phyloP scores from a whole-genome alignment of 2,329 filamentous ascomycete species.

The Aureobasidium sp. region DNA sequence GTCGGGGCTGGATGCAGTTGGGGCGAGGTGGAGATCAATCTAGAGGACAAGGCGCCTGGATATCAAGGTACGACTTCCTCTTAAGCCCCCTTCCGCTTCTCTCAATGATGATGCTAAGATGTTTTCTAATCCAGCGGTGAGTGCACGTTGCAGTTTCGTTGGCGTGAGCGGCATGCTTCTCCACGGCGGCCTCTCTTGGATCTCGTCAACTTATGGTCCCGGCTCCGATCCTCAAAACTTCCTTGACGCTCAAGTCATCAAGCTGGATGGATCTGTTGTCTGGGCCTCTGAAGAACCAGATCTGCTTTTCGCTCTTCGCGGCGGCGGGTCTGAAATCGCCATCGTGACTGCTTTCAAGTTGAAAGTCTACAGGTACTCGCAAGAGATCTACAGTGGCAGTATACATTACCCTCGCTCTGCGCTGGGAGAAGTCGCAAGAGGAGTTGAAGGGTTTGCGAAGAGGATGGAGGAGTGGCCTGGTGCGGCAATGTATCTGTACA shows the following conservation, averaged over 20 bases:
- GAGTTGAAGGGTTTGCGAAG: not conserved
- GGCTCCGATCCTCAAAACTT: conserved; percentile 36
- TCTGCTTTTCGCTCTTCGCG: conserved; percentile 37
- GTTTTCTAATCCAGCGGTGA: conserved; percentile 22
- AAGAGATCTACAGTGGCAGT: not conserved
- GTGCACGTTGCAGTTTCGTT: conserved; percentile 33
- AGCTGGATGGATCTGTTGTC: conserved; percentile 30
- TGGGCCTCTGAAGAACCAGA: conserved; percentile 37
- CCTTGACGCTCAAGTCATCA: conserved; percentile 35
- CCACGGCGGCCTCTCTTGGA: conserved; percentile 35
- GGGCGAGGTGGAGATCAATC: conserved; percentile 31
- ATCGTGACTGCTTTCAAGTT: not conserved
- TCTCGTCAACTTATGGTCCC: conserved; percentile 33
- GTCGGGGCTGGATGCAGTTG: conserved; percentile 35
- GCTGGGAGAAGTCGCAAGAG: not conserved
- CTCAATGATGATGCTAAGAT: not conserved
- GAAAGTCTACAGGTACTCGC: not conserved
- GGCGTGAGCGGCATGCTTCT: conserved; percentile 35
- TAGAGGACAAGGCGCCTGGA: conserved; percentile 30
- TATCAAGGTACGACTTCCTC: conserved; percentile 25
- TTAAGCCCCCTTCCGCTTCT: not conserved
- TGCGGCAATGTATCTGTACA: conserved; percentile 4
- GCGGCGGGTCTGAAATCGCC: conserved; percentile 25
- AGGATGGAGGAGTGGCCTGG: not conserved
- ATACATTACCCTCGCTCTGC: not conserved